Conservation (phyloP, 257 asterid genomes). For the Henckelia pumila region DNA sequence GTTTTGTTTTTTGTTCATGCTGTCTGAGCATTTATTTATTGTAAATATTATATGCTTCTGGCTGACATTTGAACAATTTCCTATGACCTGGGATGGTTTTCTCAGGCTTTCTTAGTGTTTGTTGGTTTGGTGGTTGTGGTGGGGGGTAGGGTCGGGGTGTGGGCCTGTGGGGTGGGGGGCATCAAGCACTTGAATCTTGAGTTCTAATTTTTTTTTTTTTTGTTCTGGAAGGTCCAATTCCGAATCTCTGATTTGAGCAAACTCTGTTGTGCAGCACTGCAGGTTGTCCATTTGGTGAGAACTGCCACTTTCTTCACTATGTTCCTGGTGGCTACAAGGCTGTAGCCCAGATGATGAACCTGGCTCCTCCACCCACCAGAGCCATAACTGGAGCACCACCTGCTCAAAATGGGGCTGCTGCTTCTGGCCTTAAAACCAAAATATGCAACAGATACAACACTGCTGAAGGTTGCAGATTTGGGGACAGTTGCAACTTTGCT, state of each 20-base stretch:
- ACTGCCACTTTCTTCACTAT: constrained; percentile 87
- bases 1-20: too few relatives aligned
- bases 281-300: constrained; percentile 68
- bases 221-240: background rate
- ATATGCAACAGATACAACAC: constrained; percentile 73
- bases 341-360: constrained; percentile 85
- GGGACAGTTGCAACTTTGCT: constrained; percentile 84
- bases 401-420: constrained; percentile 49
- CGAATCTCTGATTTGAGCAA: background rate
- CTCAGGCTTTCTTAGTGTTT: background rate
- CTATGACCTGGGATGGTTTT: background rate
- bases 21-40: background rate
- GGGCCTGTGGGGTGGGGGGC: background rate
- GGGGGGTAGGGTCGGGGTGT: background rate
- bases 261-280: constrained; percentile 51
- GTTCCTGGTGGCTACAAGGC: constrained; percentile 89
- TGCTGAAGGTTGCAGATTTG: constrained; percentile 90
- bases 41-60: background rate
- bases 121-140: background rate
- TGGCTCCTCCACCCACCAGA: constrained; percentile 52
- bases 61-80: background rate
- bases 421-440: constrained; percentile 55
- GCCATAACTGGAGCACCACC: constrained; percentile 36
- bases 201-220: background rate
- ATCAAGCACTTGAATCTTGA: too few relatives aligned